Conservation (phyloP, 177 flowering plant species). For the Telopea speciosissima region DNA sequence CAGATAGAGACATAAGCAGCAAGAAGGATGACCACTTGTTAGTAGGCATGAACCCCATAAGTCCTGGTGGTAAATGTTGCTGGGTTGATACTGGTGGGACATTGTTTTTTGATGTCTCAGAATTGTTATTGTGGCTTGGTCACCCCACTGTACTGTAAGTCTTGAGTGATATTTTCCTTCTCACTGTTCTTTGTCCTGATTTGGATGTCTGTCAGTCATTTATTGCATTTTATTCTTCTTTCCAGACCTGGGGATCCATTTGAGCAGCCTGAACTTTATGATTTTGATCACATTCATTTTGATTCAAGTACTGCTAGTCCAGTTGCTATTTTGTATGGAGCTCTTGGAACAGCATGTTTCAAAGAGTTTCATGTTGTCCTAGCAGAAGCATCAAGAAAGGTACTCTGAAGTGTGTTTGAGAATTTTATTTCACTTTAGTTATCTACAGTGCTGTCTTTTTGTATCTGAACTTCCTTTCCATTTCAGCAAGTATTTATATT, state of each 20-base stretch:
- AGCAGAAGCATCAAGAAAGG: conserved; percentile 73
- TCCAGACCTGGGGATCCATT: conserved; percentile 47
- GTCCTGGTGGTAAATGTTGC: conserved; percentile 76
- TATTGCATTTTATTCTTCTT: background rate
- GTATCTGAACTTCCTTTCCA: too few relatives aligned
- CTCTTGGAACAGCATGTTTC: conserved; percentile 90
- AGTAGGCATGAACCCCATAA: conserved; percentile 49
- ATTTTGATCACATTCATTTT: conserved; percentile 80
- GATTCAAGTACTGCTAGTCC: conserved; percentile 55
- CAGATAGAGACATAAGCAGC: conserved; percentile 16
- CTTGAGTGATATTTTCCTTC: background rate
- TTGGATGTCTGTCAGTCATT: background rate
- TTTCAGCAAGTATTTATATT: too few relatives aligned
- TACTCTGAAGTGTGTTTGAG: conserved; percentile 10
- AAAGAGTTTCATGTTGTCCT: conserved; percentile 62
- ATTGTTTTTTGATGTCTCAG: conserved; percentile 61
- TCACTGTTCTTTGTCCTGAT: background rate
- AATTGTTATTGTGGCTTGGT: conserved; percentile 57
- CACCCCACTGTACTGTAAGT: conserved; percentile 37
- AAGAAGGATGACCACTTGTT: conserved; percentile 35
- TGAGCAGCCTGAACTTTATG: conserved; percentile 85
- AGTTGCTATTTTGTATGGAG: conserved; percentile 80
- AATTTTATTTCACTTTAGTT: too few relatives aligned
- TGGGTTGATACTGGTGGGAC: conserved; percentile 88
- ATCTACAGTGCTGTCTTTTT: too few relatives aligned